Evolutionary conservation across 106 monocot genomes (phyloP).

Genomic region (Dioscorea dumetorum): DNA sequence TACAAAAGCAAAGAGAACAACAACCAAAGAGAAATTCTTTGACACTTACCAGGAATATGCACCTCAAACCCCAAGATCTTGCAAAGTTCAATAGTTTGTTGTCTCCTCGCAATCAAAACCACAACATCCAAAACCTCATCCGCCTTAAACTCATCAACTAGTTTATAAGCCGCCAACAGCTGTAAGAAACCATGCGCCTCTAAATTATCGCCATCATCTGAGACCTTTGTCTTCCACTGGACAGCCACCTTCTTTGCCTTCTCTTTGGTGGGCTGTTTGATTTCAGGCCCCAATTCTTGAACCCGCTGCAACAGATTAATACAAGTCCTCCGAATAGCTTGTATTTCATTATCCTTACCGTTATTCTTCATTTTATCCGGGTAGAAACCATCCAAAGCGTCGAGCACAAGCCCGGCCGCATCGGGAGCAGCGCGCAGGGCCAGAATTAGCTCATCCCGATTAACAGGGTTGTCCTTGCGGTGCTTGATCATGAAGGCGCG

Average conservation of each 20-base stretch:
- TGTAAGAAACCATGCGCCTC: slow-evolving; percentile 40
- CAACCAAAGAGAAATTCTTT: too few relatives aligned
- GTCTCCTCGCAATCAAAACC: slow-evolving; percentile 22
- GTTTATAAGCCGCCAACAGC: slow-evolving; percentile 28
- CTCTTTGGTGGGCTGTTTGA: slow-evolving; percentile 15
- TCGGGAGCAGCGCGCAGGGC: slow-evolving; percentile 35
- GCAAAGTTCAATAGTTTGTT: slow-evolving; percentile 30
- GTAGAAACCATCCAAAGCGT: slow-evolving; percentile 28
- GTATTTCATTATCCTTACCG: slow-evolving; percentile 12
- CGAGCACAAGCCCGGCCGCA: slow-evolving; percentile 35
- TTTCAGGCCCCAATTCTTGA: slow-evolving; percentile 11
- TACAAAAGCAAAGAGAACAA: too few relatives aligned
- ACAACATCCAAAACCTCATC: slow-evolving; percentile 41
- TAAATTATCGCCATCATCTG: slow-evolving; percentile 15
- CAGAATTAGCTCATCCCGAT: slow-evolving; percentile 20
- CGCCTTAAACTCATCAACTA: slow-evolving; percentile 26
- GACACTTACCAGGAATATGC: slow-evolving; percentile 35
- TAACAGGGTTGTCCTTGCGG: slow-evolving; percentile 19
- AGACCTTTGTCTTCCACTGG: slow-evolving; percentile 45
- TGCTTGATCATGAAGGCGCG: slow-evolving; percentile 20
- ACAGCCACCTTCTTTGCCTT: slow-evolving; percentile 29
- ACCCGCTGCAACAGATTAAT: slow-evolving; percentile 42
- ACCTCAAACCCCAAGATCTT: slow-evolving; percentile 29
- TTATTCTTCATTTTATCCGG: not conserved
- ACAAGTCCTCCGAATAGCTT: slow-evolving; percentile 25